Conservation (phyloP, 805 yeast species). For the Wickerhamiella sergipiensis region DNA sequence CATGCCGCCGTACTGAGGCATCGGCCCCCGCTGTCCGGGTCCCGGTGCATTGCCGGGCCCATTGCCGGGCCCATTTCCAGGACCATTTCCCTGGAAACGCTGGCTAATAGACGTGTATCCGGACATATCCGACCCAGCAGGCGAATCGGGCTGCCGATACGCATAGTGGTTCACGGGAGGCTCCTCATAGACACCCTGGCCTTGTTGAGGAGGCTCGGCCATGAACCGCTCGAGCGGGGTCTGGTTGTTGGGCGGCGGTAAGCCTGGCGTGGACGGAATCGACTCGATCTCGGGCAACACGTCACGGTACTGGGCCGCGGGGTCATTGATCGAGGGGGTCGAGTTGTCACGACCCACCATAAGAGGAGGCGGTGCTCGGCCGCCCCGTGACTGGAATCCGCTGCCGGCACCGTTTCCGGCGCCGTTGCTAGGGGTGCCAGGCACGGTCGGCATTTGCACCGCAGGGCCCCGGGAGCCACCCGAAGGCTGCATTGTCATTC, state of each 20-base stretch:
- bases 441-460: no score
- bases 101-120: slow-evolving; percentile 14
- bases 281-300: slow-evolving; percentile 5
- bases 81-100: slow-evolving; percentile 2
- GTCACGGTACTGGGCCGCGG: slow-evolving; percentile 6
- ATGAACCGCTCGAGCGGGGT: slow-evolving; percentile 6
- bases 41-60: no score
- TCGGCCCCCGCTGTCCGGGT: no score
- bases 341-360: neutral
- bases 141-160: slow-evolving; percentile 2
- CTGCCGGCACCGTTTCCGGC: no score
- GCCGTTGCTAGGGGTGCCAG: neutral
- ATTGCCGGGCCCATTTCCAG: no score
- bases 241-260: neutral
- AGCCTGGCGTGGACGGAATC: neutral
- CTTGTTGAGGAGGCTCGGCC: neutral
- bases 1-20: no score
- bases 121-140: slow-evolving; percentile 9
- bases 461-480: neutral
- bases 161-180: slow-evolving; percentile 3
- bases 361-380: neutral
- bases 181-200: slow-evolving; percentile 3
- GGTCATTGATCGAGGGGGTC: neutral
- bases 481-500: slow-evolving; percentile 2
- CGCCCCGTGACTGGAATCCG: neutral